Evolutionary conservation across 148 eudicot species (phyloP).

Genomic region (Hydrangea macrophylla): DNA sequence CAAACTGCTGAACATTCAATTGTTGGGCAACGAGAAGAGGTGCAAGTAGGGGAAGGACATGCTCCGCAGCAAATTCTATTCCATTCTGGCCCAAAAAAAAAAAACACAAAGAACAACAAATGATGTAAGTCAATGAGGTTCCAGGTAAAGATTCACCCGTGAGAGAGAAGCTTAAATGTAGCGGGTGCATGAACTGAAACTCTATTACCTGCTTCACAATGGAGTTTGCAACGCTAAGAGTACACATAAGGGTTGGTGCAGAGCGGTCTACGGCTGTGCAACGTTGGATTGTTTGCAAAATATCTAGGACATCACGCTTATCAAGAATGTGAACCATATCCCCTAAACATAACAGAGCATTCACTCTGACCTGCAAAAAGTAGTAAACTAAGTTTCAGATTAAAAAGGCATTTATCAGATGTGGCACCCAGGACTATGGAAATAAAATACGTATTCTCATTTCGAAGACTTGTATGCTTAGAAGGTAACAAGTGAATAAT

Average conservation of each 20-base stretch:
- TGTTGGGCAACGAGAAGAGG: conserved; percentile 88
- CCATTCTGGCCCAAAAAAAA: conserved; percentile 59
- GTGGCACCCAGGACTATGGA: background rate
- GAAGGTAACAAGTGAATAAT: too few relatives aligned
- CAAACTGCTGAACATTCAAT: conserved; percentile 94
- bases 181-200: conserved; percentile 7
- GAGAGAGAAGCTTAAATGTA: background rate
- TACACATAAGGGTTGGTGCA: conserved; percentile 97
- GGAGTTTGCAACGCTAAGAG: conserved; percentile 83
- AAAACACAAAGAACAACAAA: conserved; percentile 12
- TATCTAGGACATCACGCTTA: conserved; percentile 60
- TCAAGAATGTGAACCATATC: conserved; percentile 83
- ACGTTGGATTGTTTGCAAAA: conserved; percentile 85
- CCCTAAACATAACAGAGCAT: conserved; percentile 81
- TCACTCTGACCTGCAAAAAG: conserved; percentile 86
- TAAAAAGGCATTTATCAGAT: background rate
- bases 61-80: conserved; percentile 80
- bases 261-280: conserved; percentile 95
- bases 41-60: conserved; percentile 75
- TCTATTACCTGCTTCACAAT: conserved; percentile 79
- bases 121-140: background rate
- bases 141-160: background rate
- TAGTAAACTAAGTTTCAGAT: conserved; percentile 13
- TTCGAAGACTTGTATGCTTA: too few relatives aligned
- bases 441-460: too few relatives aligned